Base-by-base conservation (phyloP, 176 grass and related monocot genomes). In the Juncus inflexus region DNA sequence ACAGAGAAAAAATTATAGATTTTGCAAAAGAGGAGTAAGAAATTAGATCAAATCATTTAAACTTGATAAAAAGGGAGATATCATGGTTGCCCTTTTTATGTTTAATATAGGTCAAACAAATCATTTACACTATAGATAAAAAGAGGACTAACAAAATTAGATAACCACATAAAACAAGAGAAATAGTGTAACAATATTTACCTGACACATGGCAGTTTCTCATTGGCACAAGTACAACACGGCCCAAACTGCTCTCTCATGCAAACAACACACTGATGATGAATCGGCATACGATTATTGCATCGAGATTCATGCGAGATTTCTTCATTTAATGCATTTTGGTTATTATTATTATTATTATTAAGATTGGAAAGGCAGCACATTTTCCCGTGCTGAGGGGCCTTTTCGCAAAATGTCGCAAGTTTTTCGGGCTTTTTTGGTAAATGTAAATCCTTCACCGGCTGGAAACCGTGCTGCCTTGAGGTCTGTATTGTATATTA, bases 151-250 rank as follows among this genome's bases (percentile, higher is more conserved):
- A 12, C n/a, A 76, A 36, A 16, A 52, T 39, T 55, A 52, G 52
- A 13, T 28, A 28, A 28, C 0, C 19, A 28, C 19, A 28, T 28
- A 28, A 28, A 28, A 28, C 19, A 9, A 15, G 49, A 57, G 54
- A 58, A 58, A 58, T 50, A 35, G 67, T 28, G 19, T 28, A 35
- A 59, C 58, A 43, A 66, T 15, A 43, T 13, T 42, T 66, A 77
- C 92, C 87, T 89, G 83, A 74, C 82, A 75, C 60, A 75, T 38
- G 74, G 52, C 78, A 71, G 55, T 37, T 84, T 81, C 61, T 90
- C 79, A 58, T 45, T 72, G 63, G 58, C 70, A 57, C 58, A 86
- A 14, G 45, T 68, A 70, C 43, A 40, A 54, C 80, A 91, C 55
- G 41, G 55, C 69, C 81, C 80, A 69, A 70, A 81, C 60, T 69